Evolutionary conservation across 2,329 filamentous ascomycete species (phyloP), one percentile per base, ranked within the genome.

Genomic region (Cladosporium sp.): DNA sequence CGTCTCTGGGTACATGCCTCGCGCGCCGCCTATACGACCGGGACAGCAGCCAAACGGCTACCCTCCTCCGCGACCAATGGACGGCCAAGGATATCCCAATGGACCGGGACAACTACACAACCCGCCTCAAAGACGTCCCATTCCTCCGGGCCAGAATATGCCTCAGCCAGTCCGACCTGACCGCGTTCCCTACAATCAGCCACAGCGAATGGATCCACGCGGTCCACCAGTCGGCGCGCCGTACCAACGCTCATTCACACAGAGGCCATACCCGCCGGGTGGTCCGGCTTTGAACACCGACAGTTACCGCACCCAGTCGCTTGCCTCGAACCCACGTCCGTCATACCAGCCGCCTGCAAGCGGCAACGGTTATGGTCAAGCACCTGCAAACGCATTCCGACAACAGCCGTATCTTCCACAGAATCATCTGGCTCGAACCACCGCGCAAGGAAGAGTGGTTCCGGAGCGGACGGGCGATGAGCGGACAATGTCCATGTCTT

Each of bases 401-500:
- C 90, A 93, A 70, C 88, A 90, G 66, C 90, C 88, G 32, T 94
- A 92, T 74, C 87, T 88, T 70, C 13, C 49, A 48, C 54, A 58
- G 18, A 84, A 82, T 67, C 82, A 85, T 64, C 85, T 88, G 71
- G 89, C 92, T 1, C 86, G 90, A 67, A 96, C 92, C 58, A 99
- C 95, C 2, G 92, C 93, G 10, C 93, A 97, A 76, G 95, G 95
- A 34, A 87, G 95, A 67, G 84, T 95, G 39, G 93, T 99, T 10
- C 95, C 95, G 1, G 93, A 97, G 75, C 88, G 94, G 63, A 91
- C 93, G 67, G 69, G 71, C 32, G 92, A 96, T 73, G 94, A 98
- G 78, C 88, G 95, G 65, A 89, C 95, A 68, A 98, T 98, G 95
- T 97, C 94, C 54, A 90, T 99, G 89, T 95, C 90, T 5, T 92